Evolutionary conservation across 495 filamentous ascomycete genomes (phyloP), one percentile per base, ranked within the genome.

Genomic region (Annulohypoxylon nitens): DNA sequence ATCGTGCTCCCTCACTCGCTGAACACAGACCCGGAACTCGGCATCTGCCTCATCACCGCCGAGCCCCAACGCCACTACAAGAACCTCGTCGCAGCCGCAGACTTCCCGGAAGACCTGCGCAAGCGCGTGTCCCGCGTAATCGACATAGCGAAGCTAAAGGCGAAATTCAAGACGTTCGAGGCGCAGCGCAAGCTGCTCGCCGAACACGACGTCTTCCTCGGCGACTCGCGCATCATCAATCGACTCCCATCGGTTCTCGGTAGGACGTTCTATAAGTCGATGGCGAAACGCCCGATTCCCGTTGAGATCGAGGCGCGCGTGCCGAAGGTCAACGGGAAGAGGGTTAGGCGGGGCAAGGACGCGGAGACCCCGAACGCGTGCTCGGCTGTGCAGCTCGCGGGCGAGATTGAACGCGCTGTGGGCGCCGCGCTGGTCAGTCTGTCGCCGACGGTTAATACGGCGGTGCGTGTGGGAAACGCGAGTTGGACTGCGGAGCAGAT

Each of bases 1-100:
- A 86, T 87, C 69, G 57, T 82, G 3, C 80, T 91, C 7, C 93
- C 93, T 11, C 89, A 96, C 79, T 84, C 93, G 4, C 86, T 96
- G 37, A 90, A 92, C 82, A 77, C 74, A 64, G 75, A 77, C 39
- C 18, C 75, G 20, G 75, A 78, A 36, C 71, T 68, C 9, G 55
- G 58, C 25, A 78, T 78, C 25, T 78, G 76, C 23, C 30, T 78
- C 11, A 77, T 84, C 68, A 83, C 81, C 37, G 84, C 84, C 50
- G 82, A 97, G 77, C 96, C 96, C 11, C 94, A 97, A 85, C 90
- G 95, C 59, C 83, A 86, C 18, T 95, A 94, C 84, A 98, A 98
- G 85, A 93, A 98, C 81, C 84, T 94, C 58, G 86, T 97, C 71
- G 88, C 89, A 39, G 85, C 91, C 71, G 84, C 90, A 25, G 85